Evolutionary conservation across 306 rosid species (phyloP).

Genomic region (Prunus salicina): DNA sequence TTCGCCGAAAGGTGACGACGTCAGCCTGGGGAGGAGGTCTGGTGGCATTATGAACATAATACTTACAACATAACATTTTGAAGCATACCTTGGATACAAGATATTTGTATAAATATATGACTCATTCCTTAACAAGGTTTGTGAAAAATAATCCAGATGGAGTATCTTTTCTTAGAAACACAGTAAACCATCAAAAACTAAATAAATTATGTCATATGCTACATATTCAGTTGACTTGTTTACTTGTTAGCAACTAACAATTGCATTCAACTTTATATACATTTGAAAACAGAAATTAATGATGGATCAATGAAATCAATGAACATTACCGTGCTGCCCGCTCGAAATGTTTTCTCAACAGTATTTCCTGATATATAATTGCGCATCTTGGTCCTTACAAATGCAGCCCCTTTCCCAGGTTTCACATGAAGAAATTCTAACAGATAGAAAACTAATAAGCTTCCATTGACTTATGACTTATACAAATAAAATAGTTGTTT

Average conservation of each 20-base stretch:
- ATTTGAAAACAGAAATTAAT: neutral
- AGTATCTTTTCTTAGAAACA: neutral
- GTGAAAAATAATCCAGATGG: neutral
- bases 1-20: neutral
- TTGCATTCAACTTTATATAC: neutral
- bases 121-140: neutral
- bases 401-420: conserved; percentile 98
- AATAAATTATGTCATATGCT: neutral
- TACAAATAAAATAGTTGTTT: neutral
- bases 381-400: conserved; percentile 89
- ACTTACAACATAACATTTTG: neutral
- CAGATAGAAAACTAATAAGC: neutral
- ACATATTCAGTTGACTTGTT: conserved; percentile 4
- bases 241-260: neutral
- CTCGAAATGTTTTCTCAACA: conserved; percentile 91
- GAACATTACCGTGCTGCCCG: conserved; percentile 72
- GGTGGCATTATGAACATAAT: neutral
- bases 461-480: neutral
- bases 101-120: neutral
- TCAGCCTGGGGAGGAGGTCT: neutral
- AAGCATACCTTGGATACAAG: neutral
- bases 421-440: conserved; percentile 96
- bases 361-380: conserved; percentile 82
- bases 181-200: neutral
- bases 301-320: neutral